Evolutionary conservation across 2,329 filamentous ascomycete species (phyloP).

Genomic region (Furcasterigmium furcatum): DNA sequence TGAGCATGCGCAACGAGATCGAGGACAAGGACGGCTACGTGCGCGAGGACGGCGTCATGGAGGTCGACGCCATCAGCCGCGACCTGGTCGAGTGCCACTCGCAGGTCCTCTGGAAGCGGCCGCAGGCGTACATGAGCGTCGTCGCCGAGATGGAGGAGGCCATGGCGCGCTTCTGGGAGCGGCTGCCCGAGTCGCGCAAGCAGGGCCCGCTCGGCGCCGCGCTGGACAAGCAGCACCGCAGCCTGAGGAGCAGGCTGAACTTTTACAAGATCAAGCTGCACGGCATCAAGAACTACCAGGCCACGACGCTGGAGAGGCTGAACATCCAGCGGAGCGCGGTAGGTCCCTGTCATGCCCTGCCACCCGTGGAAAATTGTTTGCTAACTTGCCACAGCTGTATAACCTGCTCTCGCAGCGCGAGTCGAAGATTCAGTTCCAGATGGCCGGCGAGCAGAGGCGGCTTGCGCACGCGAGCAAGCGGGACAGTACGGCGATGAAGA

Average conservation of each 20-base stretch:
- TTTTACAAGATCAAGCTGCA: conserved; percentile 60
- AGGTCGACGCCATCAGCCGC: conserved; percentile 57
- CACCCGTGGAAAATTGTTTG: too few relatives aligned
- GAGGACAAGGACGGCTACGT: conserved; percentile 53
- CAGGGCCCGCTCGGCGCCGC: conserved; percentile 16
- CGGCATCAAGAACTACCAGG: conserved; percentile 60
- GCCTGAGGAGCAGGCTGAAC: conserved; percentile 50
- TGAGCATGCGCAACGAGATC: conserved; percentile 59
- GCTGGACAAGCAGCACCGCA: conserved; percentile 45
- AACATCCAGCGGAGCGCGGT: conserved; percentile 61
- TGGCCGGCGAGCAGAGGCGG: conserved; percentile 56
- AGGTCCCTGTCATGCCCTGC: too few relatives aligned
- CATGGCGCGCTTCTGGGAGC: conserved; percentile 39
- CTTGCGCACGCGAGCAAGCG: conserved; percentile 59
- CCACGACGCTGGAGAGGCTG: conserved; percentile 57
- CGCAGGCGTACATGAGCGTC: conserved; percentile 57
- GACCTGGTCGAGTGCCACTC: conserved; percentile 63
- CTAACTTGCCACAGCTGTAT: too few relatives aligned
- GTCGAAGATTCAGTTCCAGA: conserved; percentile 61
- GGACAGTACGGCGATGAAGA: conserved; percentile 64
- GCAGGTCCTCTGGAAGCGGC: conserved; percentile 60
- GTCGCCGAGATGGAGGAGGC: conserved; percentile 43
- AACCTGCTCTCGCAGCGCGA: conserved; percentile 66
- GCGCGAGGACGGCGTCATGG: conserved; percentile 43
- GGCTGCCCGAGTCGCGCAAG: conserved; percentile 13